Conservation (phyloP, 495 filamentous ascomycete genomes). For the Poronia punctata region DNA sequence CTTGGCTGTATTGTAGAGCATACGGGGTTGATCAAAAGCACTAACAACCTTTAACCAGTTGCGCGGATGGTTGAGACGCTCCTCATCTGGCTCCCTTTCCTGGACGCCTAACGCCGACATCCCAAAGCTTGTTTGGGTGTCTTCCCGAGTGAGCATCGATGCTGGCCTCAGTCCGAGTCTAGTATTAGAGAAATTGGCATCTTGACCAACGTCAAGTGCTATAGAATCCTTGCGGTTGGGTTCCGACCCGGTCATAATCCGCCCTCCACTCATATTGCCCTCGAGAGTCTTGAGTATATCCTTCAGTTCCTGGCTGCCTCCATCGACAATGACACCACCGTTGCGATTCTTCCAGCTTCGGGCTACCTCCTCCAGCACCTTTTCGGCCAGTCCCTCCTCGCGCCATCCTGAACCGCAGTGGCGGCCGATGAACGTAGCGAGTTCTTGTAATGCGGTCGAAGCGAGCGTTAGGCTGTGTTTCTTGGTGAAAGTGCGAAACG, state of each 20-base stretch:
- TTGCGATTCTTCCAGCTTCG: conserved; percentile 79
- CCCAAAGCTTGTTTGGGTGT: conserved; percentile 57
- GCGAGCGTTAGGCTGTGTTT: conserved; percentile 95
- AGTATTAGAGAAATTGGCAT: conserved; percentile 32
- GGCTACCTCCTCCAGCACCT: conserved; percentile 84
- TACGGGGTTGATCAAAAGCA: conserved; percentile 80
- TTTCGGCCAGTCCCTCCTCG: conserved; percentile 88
- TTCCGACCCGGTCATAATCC: conserved; percentile 43
- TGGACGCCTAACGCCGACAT: conserved; percentile 54
- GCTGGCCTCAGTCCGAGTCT: conserved; percentile 37
- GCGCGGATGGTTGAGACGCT: conserved; percentile 53
- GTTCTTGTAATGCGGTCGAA: conserved; percentile 71
- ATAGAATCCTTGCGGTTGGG: conserved; percentile 57
- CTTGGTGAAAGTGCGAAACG: conserved; percentile 94
- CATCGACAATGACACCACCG: conserved; percentile 84
- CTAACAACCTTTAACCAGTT: conserved; percentile 71
- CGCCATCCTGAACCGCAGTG: conserved; percentile 95
- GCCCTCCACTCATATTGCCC: conserved; percentile 75
- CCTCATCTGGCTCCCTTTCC: conserved; percentile 55
- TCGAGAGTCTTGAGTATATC: conserved; percentile 75
- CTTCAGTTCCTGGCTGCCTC: conserved; percentile 66
- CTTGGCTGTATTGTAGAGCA: conserved; percentile 77
- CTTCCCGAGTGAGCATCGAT: conserved; percentile 38
- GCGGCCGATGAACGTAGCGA: conserved; percentile 83
- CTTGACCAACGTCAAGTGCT: conserved; percentile 29